Evolutionary conservation across 495 filamentous ascomycete genomes (phyloP), one percentile per base, ranked within the genome.

Genomic region (Patellaria atrata): DNA sequence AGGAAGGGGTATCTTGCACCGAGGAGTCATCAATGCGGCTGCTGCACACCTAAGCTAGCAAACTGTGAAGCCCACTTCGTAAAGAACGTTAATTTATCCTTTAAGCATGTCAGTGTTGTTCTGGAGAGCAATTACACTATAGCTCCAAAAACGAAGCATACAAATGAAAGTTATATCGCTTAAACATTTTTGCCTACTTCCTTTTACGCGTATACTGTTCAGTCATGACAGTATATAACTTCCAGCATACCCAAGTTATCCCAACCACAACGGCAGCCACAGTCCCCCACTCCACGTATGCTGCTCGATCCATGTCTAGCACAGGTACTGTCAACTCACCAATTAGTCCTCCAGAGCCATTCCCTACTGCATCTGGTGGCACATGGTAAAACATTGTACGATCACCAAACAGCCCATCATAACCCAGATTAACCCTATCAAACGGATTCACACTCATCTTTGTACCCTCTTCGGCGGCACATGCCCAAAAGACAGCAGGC

Each of bases 401-500:
- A 13, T 75, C 68, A 3, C 71, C 75, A 53, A 97, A 94, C 16
- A 91, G 53, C 1, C 69, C 76, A 35, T 96, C 89, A 59, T 86
- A 96, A 12, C 87, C 89, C 14, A 97, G 55, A 53, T 81, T 73
- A 17, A 63, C 63, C 12, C 79, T 63, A 54, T 94, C 89, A 52
- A 97, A 97, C 1, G 89, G 89, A 49, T 75, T 94, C 3, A 62
- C 71, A 0, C 66, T 55, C 63, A 92, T 80, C 55, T 80, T 75
- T 1, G 67, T 70, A 16, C 68, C 79, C 27, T 81, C 78, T 24
- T 81, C 73, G 15, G 72, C 69, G 2, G 66, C 63, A 52, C 89
- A 97, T 1, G 85, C 89, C 87, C 87, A 96, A 63, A 97, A 96
- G 1, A 94, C 68, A 2, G 75, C 68, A 3, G 85, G 91, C 66